phyloP scores from a whole-genome alignment of 129 eudicot genomes.

The Artemisia argyi region DNA sequence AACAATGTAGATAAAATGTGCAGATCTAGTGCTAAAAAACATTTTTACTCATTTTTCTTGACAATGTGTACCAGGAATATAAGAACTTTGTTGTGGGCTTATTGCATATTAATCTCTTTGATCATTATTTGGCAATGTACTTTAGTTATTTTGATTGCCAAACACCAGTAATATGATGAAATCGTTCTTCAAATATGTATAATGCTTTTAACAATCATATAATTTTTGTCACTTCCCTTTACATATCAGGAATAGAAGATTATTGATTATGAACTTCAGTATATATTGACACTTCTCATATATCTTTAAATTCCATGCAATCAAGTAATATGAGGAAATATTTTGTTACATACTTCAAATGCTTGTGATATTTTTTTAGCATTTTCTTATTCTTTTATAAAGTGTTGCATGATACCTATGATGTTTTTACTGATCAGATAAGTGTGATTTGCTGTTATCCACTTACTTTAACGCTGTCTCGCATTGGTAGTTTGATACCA shows the following conservation, averaged over 20 bases:
- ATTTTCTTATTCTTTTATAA: slow-evolving; percentile 13
- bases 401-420: slow-evolving; percentile 4
- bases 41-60: too few relatives aligned
- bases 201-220: not conserved
- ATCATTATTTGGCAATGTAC: too few relatives aligned
- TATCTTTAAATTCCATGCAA: not conserved
- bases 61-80: too few relatives aligned
- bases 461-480: slow-evolving; percentile 15
- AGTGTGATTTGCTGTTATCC: slow-evolving; percentile 25
- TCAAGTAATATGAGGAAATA: not conserved
- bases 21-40: too few relatives aligned
- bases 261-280: not conserved
- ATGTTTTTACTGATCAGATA: slow-evolving; percentile 14
- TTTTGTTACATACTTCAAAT: not conserved
- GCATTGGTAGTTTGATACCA: not conserved
- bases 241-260: slow-evolving; percentile 3
- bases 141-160: not conserved
- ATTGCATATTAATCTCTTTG: too few relatives aligned
- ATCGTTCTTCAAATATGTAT: not conserved
- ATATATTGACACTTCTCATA: not conserved
- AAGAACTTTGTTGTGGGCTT: too few relatives aligned
- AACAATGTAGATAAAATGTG: too few relatives aligned
- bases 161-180: not conserved
- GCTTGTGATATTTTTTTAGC: slow-evolving; percentile 4
- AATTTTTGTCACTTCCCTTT: slow-evolving; percentile 5